Percentiles rank a stretch among this genome's conserved stretches.
These are phyloP conservation scores for Penicillium diatomitis DNA, from an alignment of 495 filamentous ascomycete genomes.

Conservation along the genomic window DNA sequence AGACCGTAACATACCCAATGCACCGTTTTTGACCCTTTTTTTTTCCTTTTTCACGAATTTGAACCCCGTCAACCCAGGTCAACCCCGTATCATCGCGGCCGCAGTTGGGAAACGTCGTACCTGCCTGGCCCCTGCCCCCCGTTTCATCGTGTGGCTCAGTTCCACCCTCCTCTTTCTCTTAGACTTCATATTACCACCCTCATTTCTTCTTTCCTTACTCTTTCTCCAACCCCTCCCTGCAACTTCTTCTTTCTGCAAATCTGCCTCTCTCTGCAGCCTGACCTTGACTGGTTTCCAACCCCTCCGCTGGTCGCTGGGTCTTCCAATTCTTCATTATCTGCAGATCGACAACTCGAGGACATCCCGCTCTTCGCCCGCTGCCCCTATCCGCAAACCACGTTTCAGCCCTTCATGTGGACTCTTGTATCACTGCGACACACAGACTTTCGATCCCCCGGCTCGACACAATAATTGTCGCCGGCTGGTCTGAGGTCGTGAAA, in stretches of 20 bases:
- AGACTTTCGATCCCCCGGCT: conserved; percentile 13
- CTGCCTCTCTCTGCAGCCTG: background rate
- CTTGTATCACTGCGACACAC: conserved; percentile 18
- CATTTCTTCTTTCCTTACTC: background rate
- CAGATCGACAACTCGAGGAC: background rate
- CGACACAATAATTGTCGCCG: conserved; percentile 17
- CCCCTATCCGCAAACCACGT: conserved; percentile 12
- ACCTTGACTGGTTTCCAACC: background rate
- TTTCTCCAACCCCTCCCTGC: background rate
- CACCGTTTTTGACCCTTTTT: too few species aligned
- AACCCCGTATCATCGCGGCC: too few species aligned
- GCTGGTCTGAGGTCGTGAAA: conserved; percentile 18
- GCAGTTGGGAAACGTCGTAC: too few species aligned
- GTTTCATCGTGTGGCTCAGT: too few species aligned
- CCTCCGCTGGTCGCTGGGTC: conserved; percentile 30
- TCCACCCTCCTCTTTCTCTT: background rate
- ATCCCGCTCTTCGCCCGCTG: conserved; percentile 1
- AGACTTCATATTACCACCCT: background rate
- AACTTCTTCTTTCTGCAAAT: conserved; percentile 5
- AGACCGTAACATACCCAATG: too few species aligned
- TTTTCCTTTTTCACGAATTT: too few species aligned
- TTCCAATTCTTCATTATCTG: conserved; percentile 12
- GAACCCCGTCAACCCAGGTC: too few species aligned
- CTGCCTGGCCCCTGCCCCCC: too few species aligned
- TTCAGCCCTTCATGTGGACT: conserved; percentile 37